Base-by-base conservation (phyloP, 352 stramenopile species). In the Plasmopara muralis region DNA sequence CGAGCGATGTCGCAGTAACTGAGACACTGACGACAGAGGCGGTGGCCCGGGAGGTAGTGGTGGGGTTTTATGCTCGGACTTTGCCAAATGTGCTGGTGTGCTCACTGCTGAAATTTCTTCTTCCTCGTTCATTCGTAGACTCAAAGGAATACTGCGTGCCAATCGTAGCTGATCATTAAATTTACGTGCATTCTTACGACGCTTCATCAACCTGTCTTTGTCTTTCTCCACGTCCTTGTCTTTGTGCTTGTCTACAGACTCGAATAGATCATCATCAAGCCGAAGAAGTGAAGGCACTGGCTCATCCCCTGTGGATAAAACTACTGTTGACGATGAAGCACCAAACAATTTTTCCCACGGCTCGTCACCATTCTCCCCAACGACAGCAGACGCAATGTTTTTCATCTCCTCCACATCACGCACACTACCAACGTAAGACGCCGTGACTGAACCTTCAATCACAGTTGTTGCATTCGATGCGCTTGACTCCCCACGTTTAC, bases 331-430 rank as follows among this genome's bases (percentile, higher is more conserved):
- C 28, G 41, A 31, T 13, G 57, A 62, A 15, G 67, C 54, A 4
- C 78, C 78, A 45, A 89, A 89, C 5, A 89, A 55, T 39, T 87
- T 75, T 56, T 89, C 70, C 78, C 78, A 89, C 0, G 78, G 75
- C 43, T 89, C 78, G 16, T 83, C 66, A 9, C 61, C 62, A 20
- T 58, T 46, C 29, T 57, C 63, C 5, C 50, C 55, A 40, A 77
- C 68, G 6, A 77, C 58, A n/a, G 60, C 73, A 0, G 68, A 67
- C 38, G 72, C 77, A 37, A 83, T 76, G n/a, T 61, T 57, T 48
- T 87, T 89, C 73, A 88, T 85, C 20, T 25, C 20, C 39, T 85
- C 74, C 9, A 88, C 18, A 34, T 85, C 65, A 4, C 71, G 64
- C 5, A 70, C 61, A 48, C 57, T 64, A 13, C 57, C 47, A 43